These are phyloP conservation scores for Triglochin maritima DNA, from an alignment of 106 monocot genomes.

Conservation along the genomic window DNA sequence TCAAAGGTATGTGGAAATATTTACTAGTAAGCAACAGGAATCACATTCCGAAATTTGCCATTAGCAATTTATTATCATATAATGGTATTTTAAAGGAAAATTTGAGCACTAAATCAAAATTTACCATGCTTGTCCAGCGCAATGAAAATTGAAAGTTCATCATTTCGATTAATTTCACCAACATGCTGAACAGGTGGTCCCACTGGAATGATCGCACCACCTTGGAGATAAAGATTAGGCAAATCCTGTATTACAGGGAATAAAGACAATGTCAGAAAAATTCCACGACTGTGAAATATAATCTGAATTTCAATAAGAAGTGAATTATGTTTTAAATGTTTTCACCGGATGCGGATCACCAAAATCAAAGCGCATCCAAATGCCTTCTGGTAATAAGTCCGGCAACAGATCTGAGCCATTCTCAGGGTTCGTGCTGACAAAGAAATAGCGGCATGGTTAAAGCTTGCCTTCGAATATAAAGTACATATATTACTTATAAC, in stretches of 20 bases:
- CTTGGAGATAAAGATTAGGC: conserved; percentile 76
- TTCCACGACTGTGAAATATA: neutral
- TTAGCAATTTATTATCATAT: too few species aligned
- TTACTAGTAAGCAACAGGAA: too few species aligned
- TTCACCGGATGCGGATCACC: conserved; percentile 89
- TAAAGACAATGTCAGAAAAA: neutral
- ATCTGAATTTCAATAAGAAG: neutral
- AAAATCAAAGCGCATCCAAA: conserved; percentile 92
- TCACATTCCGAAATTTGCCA: too few species aligned
- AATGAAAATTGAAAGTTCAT: conserved; percentile 65
- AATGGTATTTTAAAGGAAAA: neutral
- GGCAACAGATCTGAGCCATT: conserved; percentile 58
- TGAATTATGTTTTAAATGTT: conserved; percentile 4
- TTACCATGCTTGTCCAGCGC: conserved; percentile 83
- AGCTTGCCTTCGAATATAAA: too few species aligned
- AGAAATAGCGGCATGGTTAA: too few species aligned
- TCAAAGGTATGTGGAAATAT: too few species aligned
- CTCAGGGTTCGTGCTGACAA: conserved; percentile 56
- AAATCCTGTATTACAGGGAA: conserved; percentile 68
- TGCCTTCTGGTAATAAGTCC: conserved; percentile 56
- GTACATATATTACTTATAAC: too few species aligned
- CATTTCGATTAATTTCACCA: conserved; percentile 53
- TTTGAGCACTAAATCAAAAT: neutral
- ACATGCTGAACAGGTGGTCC: conserved; percentile 76
- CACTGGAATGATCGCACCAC: conserved; percentile 88